phyloP scores from a whole-genome alignment of 441 rosid species.

The Biscutella laevigata region DNA sequence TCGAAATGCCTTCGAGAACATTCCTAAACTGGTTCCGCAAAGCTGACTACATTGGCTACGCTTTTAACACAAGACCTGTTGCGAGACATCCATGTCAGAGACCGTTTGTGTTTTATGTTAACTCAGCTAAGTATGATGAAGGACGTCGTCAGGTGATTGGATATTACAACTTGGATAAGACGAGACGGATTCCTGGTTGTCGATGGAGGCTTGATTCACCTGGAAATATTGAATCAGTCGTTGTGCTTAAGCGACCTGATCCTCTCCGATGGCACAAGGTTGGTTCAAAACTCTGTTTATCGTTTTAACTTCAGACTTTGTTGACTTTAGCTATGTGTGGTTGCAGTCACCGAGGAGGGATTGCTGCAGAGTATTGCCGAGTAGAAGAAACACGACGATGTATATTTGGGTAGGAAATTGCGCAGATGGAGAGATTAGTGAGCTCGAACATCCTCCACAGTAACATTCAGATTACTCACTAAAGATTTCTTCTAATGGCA shows the following conservation, averaged over 20 bases:
- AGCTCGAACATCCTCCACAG: slow-evolving; percentile 29
- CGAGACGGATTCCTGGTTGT: slow-evolving; percentile 38
- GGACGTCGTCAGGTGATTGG: slow-evolving; percentile 51
- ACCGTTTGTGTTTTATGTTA: slow-evolving; percentile 62
- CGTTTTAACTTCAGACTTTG: too few species aligned
- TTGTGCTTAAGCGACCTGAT: slow-evolving; percentile 61
- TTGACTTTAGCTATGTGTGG: too few species aligned
- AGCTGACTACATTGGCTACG: slow-evolving; percentile 69
- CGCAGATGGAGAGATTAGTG: slow-evolving; percentile 54
- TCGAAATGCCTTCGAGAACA: slow-evolving; percentile 78
- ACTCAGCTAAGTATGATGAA: slow-evolving; percentile 37
- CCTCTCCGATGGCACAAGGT: slow-evolving; percentile 64
- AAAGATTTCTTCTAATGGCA: neutral
- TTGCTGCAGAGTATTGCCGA: slow-evolving; percentile 67
- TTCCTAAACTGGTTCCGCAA: slow-evolving; percentile 74
- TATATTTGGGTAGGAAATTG: slow-evolving; percentile 65
- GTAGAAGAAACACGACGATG: slow-evolving; percentile 42
- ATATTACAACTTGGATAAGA: slow-evolving; percentile 33
- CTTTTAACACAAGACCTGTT: slow-evolving; percentile 81
- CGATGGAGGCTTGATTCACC: slow-evolving; percentile 69
- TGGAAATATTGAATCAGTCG: slow-evolving; percentile 38
- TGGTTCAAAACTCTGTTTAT: slow-evolving; percentile 1
- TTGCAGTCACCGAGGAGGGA: slow-evolving; percentile 80
- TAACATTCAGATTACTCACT: slow-evolving; percentile 1
- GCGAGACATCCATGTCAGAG: slow-evolving; percentile 63